A percentile compares a stretch with the other conserved stretches of the same genome.
Conservation (phyloP, 257 asterid genomes). For the Petrea volubilis region DNA sequence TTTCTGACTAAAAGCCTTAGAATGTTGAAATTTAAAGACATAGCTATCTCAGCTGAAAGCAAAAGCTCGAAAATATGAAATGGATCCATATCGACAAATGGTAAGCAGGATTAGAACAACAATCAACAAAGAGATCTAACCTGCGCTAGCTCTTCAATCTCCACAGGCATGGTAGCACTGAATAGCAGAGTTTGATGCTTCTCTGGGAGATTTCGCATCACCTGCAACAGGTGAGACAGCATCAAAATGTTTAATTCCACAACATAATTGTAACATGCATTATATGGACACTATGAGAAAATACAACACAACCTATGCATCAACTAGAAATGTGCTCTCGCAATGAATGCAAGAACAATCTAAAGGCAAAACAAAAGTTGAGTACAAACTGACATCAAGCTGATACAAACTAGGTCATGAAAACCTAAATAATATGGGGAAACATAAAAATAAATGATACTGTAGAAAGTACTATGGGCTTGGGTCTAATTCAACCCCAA, state of each 20-base stretch:
- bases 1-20: not conserved
- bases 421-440: not conserved
- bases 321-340: not conserved
- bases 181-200: constrained; percentile 87
- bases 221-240: constrained; percentile 43
- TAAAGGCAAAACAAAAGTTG: not conserved
- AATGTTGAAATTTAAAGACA: not conserved
- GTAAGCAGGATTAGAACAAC: constrained; percentile 2
- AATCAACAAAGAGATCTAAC: constrained; percentile 34
- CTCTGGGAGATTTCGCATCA: constrained; percentile 78
- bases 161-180: constrained; percentile 95
- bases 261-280: not conserved
- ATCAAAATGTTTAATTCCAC: not conserved
- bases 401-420: not conserved
- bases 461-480: too few relatives aligned
- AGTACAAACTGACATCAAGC: not conserved
- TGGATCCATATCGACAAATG: constrained; percentile 7
- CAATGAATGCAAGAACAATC: not conserved
- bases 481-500: too few relatives aligned
- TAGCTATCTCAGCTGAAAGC: not conserved
- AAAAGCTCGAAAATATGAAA: not conserved
- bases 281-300: not conserved
- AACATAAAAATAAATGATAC: too few relatives aligned
- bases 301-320: not conserved
- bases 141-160: constrained; percentile 88